These are phyloP conservation scores for Mycosphaerella arachidis DNA, from an alignment of 2,329 filamentous ascomycete species.

Conservation along the genomic window DNA sequence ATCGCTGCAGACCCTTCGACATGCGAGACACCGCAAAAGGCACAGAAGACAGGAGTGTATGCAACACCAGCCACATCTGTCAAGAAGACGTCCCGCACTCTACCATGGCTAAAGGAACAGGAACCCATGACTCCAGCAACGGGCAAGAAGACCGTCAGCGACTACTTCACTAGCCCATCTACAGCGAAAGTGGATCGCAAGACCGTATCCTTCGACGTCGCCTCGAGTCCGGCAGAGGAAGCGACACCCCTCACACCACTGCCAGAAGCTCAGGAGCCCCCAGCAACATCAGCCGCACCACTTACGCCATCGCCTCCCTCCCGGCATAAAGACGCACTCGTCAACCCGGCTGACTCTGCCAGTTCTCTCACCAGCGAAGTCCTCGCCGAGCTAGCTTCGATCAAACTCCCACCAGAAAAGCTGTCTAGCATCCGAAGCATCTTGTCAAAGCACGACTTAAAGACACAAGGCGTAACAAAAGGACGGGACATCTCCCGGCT, in stretches of 20 bases:
- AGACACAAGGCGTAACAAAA: slow-evolving; percentile 56
- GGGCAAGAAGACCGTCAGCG: slow-evolving; percentile 21
- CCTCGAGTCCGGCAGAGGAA: not conserved
- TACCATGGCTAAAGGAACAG: slow-evolving; percentile 38
- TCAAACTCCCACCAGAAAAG: slow-evolving; percentile 20
- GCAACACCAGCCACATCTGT: slow-evolving; percentile 35
- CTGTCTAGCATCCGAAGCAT: slow-evolving; percentile 39
- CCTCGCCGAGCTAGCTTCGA: slow-evolving; percentile 17
- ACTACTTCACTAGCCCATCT: slow-evolving; percentile 27
- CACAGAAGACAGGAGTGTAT: slow-evolving; percentile 35
- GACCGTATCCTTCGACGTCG: not conserved
- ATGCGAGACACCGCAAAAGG: slow-evolving; percentile 41
- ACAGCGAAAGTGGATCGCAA: slow-evolving; percentile 21
- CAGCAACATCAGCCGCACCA: slow-evolving; percentile 4
- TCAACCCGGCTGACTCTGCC: slow-evolving; percentile 22
- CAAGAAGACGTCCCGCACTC: slow-evolving; percentile 29
- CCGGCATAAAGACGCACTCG: slow-evolving; percentile 26
- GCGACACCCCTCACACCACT: not conserved
- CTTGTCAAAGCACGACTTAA: slow-evolving; percentile 55
- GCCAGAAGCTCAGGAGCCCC: not conserved
- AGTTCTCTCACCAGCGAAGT: slow-evolving; percentile 25
- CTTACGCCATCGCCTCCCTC: slow-evolving; percentile 20
- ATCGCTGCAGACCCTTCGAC: slow-evolving; percentile 20
- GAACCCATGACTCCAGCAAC: slow-evolving; percentile 25
- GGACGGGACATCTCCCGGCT: slow-evolving; percentile 64